Conservation (phyloP, 108 stramenopile species). For the Craspedostauros australis region DNA sequence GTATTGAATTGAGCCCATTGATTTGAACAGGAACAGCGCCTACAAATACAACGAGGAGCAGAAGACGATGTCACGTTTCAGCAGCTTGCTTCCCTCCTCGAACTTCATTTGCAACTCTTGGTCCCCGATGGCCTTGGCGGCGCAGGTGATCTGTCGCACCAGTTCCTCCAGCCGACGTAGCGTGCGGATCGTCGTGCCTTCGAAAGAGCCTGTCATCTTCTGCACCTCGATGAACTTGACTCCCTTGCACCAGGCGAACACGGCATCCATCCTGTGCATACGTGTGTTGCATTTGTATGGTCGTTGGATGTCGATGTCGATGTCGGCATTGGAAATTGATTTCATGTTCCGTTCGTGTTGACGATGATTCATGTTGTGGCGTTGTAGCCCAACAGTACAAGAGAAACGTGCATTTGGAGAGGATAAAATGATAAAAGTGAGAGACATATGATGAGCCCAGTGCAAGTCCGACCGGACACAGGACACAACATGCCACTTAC, state of each 20-base stretch:
- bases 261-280: slow-evolving; percentile 88
- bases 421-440: too few species aligned
- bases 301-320: too few species aligned
- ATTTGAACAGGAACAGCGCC: too few species aligned
- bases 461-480: too few species aligned
- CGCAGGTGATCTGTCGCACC: slow-evolving; percentile 90
- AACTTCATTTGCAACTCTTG: slow-evolving; percentile 90
- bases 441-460: too few species aligned
- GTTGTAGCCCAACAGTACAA: too few species aligned
- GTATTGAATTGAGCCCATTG: too few species aligned
- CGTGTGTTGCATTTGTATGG: too few species aligned
- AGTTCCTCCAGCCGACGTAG: slow-evolving; percentile 96
- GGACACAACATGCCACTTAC: slow-evolving; percentile 68
- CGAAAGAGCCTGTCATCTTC: slow-evolving; percentile 93
- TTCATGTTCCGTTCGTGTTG: too few species aligned
- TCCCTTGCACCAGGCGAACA: slow-evolving; percentile 96
- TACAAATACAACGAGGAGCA: slow-evolving; percentile 91
- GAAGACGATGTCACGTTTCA: slow-evolving; percentile 98
- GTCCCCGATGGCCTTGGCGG: slow-evolving; percentile 93
- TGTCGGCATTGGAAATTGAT: too few species aligned
- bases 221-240: slow-evolving; percentile 95
- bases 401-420: too few species aligned
- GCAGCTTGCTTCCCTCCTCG: slow-evolving; percentile 84
- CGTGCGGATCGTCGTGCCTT: slow-evolving; percentile 96
- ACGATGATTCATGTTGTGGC: too few species aligned